phyloP scores from a whole-genome alignment of 352 stramenopile genomes.

The Phytophthora macrochlamydospora region DNA sequence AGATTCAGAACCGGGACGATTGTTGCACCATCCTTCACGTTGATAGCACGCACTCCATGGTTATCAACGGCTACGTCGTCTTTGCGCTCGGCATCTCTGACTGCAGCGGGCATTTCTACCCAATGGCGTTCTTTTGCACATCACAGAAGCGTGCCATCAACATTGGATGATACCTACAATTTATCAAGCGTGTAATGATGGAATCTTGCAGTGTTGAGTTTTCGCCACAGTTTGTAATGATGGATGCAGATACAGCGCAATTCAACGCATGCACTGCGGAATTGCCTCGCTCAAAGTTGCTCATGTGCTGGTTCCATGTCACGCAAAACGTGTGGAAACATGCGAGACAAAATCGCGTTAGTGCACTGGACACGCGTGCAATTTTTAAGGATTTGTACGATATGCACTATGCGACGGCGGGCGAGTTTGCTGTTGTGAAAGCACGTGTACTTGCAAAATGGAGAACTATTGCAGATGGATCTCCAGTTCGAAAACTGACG shows the following conservation, averaged over 20 bases:
- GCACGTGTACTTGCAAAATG: slow-evolving; percentile 1
- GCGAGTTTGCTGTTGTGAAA: not conserved
- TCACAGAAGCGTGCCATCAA: slow-evolving; percentile 5
- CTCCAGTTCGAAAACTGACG: not conserved
- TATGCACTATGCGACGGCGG: not conserved
- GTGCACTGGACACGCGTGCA: not conserved
- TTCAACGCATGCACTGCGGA: slow-evolving; percentile 7
- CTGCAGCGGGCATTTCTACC: slow-evolving; percentile 1
- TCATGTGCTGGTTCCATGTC: slow-evolving; percentile 15
- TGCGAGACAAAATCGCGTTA: not conserved
- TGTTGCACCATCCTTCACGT: slow-evolving; percentile 1
- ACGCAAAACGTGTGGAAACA: slow-evolving; percentile 12
- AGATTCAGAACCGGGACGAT: not conserved
- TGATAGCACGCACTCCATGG: slow-evolving; percentile 4
- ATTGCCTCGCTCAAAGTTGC: slow-evolving; percentile 1
- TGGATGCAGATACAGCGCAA: slow-evolving; percentile 11
- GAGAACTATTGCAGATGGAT: not conserved
- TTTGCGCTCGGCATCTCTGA: slow-evolving; percentile 5
- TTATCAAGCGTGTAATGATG: slow-evolving; percentile 1
- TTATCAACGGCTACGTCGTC: not conserved
- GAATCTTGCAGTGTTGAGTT: not conserved
- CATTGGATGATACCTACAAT: slow-evolving; percentile 6
- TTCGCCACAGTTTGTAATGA: not conserved
- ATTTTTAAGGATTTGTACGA: slow-evolving; percentile 9
- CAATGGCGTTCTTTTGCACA: not conserved